These are phyloP conservation scores for Rhododendron griersonianum DNA, from an alignment of 148 eudicot genomes.

Conservation along the genomic window DNA sequence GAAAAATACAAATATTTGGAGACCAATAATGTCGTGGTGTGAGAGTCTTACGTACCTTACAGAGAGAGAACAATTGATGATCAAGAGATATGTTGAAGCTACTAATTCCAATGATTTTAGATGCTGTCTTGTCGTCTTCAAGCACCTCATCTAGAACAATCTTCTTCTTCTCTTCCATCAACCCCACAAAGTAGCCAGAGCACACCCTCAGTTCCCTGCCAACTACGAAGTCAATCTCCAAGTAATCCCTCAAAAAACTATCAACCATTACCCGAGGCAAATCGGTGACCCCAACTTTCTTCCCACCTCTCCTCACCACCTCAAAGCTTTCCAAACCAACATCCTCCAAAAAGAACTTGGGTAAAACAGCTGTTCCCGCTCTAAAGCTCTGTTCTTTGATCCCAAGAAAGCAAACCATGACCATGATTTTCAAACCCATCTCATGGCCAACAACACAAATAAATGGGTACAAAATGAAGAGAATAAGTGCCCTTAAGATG, in stretches of 20 bases:
- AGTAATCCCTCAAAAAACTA: conserved; percentile 62
- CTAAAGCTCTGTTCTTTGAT: conserved; percentile 45
- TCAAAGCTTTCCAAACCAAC: conserved; percentile 66
- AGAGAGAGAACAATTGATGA: conserved; percentile 42
- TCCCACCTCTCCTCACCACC: conserved; percentile 38
- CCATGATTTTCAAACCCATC: conserved; percentile 51
- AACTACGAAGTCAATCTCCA: conserved; percentile 56
- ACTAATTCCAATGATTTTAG: conserved; percentile 45
- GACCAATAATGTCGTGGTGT: background rate
- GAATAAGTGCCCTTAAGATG: conserved; percentile 51
- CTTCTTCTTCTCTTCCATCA: conserved; percentile 39
- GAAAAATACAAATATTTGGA: background rate
- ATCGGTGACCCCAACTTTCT: conserved; percentile 48
- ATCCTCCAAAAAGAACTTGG: conserved; percentile 70
- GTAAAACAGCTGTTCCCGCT: conserved; percentile 61
- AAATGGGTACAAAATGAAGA: conserved; percentile 55
- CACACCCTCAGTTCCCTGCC: conserved; percentile 57
- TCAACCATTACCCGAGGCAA: conserved; percentile 76
- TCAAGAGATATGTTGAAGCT: conserved; percentile 29
- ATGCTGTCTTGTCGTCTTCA: conserved; percentile 12
- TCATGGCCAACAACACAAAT: conserved; percentile 36
- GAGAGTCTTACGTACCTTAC: conserved; percentile 39
- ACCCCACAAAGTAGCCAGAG: conserved; percentile 54
- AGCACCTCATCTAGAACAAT: conserved; percentile 5
- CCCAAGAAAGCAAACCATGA: conserved; percentile 59